A percentile compares a stretch with the other conserved stretches of the same genome.
phyloP scores from a whole-genome alignment of 106 monocot species.

The Dioscorea zingiberensis region DNA sequence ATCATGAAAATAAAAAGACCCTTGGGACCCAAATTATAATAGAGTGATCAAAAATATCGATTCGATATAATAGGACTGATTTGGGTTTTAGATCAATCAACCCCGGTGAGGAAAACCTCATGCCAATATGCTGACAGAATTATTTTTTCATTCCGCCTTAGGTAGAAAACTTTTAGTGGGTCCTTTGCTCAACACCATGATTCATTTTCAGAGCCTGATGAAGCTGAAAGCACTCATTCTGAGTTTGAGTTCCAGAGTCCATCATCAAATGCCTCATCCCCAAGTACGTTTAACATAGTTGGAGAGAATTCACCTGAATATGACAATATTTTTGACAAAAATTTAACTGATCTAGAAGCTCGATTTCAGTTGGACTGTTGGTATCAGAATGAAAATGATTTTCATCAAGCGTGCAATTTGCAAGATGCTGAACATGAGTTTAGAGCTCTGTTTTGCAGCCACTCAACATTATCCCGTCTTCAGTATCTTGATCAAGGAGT shows the following conservation, averaged over 20 bases:
- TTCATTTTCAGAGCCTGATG: slow-evolving; percentile 43
- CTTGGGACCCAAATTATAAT: too few species aligned
- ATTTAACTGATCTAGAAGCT: slow-evolving; percentile 3
- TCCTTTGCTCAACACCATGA: slow-evolving; percentile 20
- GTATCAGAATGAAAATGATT: slow-evolving; percentile 6
- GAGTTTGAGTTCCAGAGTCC: slow-evolving; percentile 22
- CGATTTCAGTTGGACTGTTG: neutral
- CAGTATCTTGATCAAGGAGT: too few species aligned
- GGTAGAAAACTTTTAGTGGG: slow-evolving; percentile 23
- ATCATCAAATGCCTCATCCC: slow-evolving; percentile 12
- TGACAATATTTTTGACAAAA: slow-evolving; percentile 5
- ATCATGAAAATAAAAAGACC: too few species aligned
- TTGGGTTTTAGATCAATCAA: too few species aligned
- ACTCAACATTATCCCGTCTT: too few species aligned
- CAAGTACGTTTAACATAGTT: slow-evolving; percentile 1
- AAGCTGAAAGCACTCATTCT: slow-evolving; percentile 37
- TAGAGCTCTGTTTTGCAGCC: too few species aligned
- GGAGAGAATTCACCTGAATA: slow-evolving; percentile 11
- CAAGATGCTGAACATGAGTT: too few species aligned
- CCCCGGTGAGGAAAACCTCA: too few species aligned
- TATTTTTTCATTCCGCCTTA: slow-evolving; percentile 1
- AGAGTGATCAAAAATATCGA: too few species aligned
- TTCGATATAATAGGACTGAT: too few species aligned
- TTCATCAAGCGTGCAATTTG: too few species aligned
- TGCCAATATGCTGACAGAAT: neutral